Evolutionary conservation across 805 yeast species (phyloP), one percentile per base, ranked within the genome.

Genomic region (Clavispora vitiphila): DNA sequence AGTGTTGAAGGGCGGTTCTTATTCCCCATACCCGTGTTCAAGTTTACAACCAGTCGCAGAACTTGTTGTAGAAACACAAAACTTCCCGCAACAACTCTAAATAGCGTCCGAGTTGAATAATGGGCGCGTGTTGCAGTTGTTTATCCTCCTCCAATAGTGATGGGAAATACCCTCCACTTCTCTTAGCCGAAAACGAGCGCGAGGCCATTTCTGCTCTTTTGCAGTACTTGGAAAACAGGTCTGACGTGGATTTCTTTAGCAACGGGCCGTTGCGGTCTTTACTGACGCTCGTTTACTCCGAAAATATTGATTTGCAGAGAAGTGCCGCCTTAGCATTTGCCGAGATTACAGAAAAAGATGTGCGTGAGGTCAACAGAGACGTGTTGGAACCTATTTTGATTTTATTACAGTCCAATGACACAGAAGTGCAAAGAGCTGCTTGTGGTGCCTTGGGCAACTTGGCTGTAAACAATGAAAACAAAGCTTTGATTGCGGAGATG

Each of bases 271-370:
- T 93, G 39, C 77, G 86, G 49, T 97, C 98, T 2, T 74, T 93
- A 48, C 83, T 91, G 45, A 91, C 97, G 0, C 74, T 93, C 53
- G 99, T 93, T 2, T 87, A 91, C 61, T 87, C 96, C 2, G 97
- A 93, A 53, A 93, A 93, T 59, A 78, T 91, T 48, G 97, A 93
- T 62, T 74, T 93, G 42, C 98, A 91, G 65, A 80, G 98, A 60
- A 84, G 95, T 60, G 99, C 99, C 3, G 98, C 99, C 6, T 74
- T 93, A 49, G 98, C 99, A 6, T 93, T 93, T 72, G 98, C 98
- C 12, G 99, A 93, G 63, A 91, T 93, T 42, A 93, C 99, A 29
- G 99, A 93, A 60, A 93, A 93, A 62, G 95, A 89, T 58, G 95
- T 89, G 29, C 78, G 93, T 49, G 84, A 91, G 31, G 98, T 93